A percentile compares a stretch with the other conserved stretches of the same genome.
Evolutionary conservation across 257 asterid genomes (phyloP).

Genomic region (Capsicum baccatum): DNA sequence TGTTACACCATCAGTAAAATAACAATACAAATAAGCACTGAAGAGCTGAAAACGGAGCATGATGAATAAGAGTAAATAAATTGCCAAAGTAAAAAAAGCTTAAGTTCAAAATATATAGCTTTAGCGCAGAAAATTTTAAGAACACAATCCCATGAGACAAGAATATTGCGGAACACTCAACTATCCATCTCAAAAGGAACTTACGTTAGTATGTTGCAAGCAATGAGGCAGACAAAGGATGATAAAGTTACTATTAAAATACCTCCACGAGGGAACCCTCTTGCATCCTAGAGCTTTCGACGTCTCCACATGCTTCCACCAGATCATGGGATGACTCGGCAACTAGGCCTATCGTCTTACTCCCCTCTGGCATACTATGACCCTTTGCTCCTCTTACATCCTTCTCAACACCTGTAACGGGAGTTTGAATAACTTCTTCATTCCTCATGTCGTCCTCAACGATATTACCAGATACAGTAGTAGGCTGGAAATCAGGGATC

Average conservation of each 20-base stretch:
- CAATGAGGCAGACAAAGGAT: neutral
- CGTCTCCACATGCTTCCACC: constrained; percentile 32
- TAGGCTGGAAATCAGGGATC: constrained; percentile 42
- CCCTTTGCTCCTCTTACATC: constrained; percentile 48
- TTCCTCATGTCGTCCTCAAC: constrained; percentile 42
- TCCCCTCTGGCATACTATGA: constrained; percentile 42
- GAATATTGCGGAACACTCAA: neutral
- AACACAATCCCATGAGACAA: neutral
- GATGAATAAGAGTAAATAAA: neutral
- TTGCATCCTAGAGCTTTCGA: constrained; percentile 46
- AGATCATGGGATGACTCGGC: constrained; percentile 48
- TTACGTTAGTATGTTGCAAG: neutral
- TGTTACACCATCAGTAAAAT: constrained; percentile 11
- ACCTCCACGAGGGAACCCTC: constrained; percentile 93
- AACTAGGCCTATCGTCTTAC: constrained; percentile 40
- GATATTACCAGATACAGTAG: constrained; percentile 29
- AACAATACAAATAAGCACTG: neutral
- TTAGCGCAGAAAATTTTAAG: neutral
- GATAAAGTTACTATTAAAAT: constrained; percentile 33
- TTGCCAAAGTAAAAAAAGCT: neutral
- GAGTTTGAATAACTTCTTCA: constrained; percentile 38
- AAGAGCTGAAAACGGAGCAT: neutral
- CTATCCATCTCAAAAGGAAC: neutral
- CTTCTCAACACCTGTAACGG: constrained; percentile 46
- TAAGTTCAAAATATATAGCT: neutral